Base-by-base conservation (phyloP, 2,329 filamentous ascomycete species). In the Beauveria scarabaeidicola region DNA sequence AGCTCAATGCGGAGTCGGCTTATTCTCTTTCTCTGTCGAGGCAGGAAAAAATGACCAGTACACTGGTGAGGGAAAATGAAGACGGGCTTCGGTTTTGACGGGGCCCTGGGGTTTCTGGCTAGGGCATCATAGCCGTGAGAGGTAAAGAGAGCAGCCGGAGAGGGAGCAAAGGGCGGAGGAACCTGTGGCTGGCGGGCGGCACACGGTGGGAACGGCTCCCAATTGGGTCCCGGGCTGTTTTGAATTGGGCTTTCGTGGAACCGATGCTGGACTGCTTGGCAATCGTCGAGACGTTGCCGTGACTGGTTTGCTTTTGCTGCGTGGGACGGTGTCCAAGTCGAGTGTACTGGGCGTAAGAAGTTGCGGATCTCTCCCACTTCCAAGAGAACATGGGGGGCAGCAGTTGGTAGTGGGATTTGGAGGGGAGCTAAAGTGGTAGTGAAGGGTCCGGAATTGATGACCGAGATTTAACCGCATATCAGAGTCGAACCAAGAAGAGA, bases 311-410 rank as follows among this genome's bases (percentile, higher is more conserved):
- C 48, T 27, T 21, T 52, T 11, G 36, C 40, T 50, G 56, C 38
- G 56, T 44, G 25, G 47, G 56, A 44, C 27, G 48, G 48, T n/a
- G 8, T 36, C 32, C 32, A 36, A 36, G 32, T 38, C 47, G 38
- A 29, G 47, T 58, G 23, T 13, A 29, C 38, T 41, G 47, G 48
- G 47, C 47, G 47, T 51, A 46, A 41, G 11, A 36, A 44, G 55
- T 23, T 58, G 56, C 56, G 56, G 56, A 58, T 52, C 56, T 58
- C 56, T 58, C 56, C 56, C 56, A 58, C 56, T 46, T 44, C n/a
- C 44, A 36, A 21, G 9, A n/a, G 11, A 36, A 50, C 55, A 58
- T 50, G 55, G 55, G 55, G 40, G n/a, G n/a, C 19, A 36, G 32
- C n/a, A 36, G 36, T 21, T 19, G 40, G 43, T 46, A 43, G 41